Conservation (phyloP, 345 rosid species). For the Hibiscus tridactylites region DNA sequence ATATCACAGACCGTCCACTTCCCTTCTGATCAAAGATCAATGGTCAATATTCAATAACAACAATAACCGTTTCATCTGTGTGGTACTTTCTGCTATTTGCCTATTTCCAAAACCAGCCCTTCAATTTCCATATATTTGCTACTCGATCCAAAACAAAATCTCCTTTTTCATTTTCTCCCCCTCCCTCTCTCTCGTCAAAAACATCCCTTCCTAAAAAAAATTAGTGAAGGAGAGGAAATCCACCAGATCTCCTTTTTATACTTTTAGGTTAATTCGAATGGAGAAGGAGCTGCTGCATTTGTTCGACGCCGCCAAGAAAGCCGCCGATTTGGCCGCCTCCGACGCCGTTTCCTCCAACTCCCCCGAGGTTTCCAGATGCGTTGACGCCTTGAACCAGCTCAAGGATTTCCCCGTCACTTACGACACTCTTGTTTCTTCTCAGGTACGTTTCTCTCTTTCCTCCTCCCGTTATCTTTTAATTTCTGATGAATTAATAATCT, state of each 20-base stretch:
- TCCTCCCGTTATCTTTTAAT: background rate
- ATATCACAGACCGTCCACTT: background rate
- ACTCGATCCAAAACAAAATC: background rate
- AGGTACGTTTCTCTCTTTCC: constrained; percentile 15
- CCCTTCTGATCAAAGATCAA: background rate
- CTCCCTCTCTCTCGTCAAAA: background rate
- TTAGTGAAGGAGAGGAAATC: background rate
- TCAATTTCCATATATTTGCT: background rate
- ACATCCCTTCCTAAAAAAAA: background rate
- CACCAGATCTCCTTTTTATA: background rate
- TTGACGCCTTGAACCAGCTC: constrained; percentile 16
- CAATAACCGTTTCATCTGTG: background rate
- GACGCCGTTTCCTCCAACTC: constrained; percentile 3
- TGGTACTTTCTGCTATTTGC: too few species aligned
- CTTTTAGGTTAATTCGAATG: constrained; percentile 25
- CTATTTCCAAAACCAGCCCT: background rate
- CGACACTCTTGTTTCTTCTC: constrained; percentile 7
- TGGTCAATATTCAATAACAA: background rate
- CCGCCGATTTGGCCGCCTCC: constrained; percentile 42
- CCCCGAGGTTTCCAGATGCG: constrained; percentile 9
- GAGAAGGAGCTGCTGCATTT: constrained; percentile 71
- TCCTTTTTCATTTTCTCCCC: background rate
- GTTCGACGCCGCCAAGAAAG: constrained; percentile 80
- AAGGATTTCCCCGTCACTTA: constrained; percentile 10
- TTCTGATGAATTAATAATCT: background rate